Evolutionary conservation across 2,329 filamentous ascomycete genomes (phyloP).

Genomic region (Xylaria sp.): DNA sequence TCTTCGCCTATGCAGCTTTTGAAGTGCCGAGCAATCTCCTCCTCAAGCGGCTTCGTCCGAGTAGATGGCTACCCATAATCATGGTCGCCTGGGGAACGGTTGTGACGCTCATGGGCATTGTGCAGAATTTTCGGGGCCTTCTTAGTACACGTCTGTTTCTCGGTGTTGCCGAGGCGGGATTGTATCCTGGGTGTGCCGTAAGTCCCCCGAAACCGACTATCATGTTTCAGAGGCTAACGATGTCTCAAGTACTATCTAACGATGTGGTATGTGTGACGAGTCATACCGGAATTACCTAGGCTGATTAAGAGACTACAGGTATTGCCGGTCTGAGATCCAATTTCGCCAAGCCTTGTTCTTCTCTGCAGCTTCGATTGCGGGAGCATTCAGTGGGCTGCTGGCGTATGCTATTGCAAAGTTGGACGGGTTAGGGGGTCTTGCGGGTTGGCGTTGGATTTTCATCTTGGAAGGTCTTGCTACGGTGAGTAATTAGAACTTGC

Average conservation of each 20-base stretch:
- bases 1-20: constrained; percentile 81
- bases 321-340: constrained; percentile 66
- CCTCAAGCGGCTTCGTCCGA: constrained; percentile 78
- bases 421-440: constrained; percentile 69
- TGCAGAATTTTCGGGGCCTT: constrained; percentile 60
- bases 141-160: constrained; percentile 64
- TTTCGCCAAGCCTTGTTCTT: constrained; percentile 79
- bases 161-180: constrained; percentile 47
- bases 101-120: constrained; percentile 66
- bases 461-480: constrained; percentile 78
- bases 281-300: not conserved
- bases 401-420: constrained; percentile 77
- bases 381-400: constrained; percentile 78
- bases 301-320: constrained; percentile 45
- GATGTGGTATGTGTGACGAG: constrained; percentile 56
- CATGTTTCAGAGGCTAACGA: not conserved
- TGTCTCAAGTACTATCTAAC: constrained; percentile 61
- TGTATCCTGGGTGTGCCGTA: constrained; percentile 51
- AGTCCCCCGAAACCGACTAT: constrained; percentile 7
- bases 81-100: constrained; percentile 68
- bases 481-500: constrained; percentile 52
- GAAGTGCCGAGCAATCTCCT: constrained; percentile 82
- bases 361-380: constrained; percentile 81
- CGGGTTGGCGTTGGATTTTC: constrained; percentile 74
- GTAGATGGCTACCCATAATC: constrained; percentile 78